Percentiles rank a stretch among this genome's conserved stretches.
phyloP scores from a whole-genome alignment of 495 filamentous ascomycete species.

The Podospora pseudopauciseta region DNA sequence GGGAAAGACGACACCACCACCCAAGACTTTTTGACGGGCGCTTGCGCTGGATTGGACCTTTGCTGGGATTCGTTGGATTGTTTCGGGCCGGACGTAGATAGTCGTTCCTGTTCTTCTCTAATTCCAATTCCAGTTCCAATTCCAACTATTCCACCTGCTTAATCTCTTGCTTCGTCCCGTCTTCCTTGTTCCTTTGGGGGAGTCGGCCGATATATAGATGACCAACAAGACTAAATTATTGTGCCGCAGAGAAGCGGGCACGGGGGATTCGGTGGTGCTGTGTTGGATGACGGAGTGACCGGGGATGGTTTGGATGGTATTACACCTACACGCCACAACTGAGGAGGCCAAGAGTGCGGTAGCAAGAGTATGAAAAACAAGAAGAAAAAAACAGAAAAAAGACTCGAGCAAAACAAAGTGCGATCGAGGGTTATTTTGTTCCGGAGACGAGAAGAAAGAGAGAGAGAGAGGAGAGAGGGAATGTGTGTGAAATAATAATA shows the following conservation, averaged over 20 bases:
- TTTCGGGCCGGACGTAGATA: background rate
- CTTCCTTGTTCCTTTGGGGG: background rate
- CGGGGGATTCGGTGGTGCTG: background rate
- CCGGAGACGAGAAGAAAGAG: conserved; percentile 3
- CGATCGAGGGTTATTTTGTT: background rate
- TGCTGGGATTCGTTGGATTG: conserved; percentile 4
- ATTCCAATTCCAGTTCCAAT: background rate
- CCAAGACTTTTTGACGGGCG: conserved; percentile 18
- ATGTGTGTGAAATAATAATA: background rate
- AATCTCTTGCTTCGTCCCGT: background rate
- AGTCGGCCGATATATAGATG: conserved; percentile 7
- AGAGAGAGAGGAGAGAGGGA: background rate
- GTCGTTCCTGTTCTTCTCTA: background rate
- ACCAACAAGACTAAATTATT: conserved; percentile 3
- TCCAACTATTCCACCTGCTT: background rate
- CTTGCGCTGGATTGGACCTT: conserved; percentile 20
- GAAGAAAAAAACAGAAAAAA: conserved; percentile 3
- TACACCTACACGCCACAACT: background rate
- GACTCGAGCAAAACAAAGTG: conserved; percentile 8
- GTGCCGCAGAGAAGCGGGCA: conserved; percentile 11
- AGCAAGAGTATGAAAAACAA: conserved; percentile 8
- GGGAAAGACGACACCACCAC: conserved; percentile 15
- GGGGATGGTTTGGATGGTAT: background rate
- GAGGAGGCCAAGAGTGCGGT: background rate
- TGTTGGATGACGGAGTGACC: background rate